These are phyloP conservation scores for Camelina neglecta DNA, from an alignment of 345 rosid species.

Conservation along the genomic window DNA sequence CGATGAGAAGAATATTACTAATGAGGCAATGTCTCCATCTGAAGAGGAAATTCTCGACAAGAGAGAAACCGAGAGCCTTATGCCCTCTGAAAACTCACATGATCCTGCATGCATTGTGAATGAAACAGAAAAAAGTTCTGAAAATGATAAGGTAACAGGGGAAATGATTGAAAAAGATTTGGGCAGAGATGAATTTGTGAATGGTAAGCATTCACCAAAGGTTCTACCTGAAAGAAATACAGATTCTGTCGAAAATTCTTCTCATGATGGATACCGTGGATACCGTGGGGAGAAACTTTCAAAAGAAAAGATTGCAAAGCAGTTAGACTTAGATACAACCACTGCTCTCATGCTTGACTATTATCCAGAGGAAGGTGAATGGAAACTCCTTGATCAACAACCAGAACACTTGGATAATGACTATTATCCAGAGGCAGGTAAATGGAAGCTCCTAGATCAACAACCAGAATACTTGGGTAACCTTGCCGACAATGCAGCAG, in stretches of 20 bases:
- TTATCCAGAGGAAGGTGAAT: constrained; percentile 87
- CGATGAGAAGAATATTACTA: constrained; percentile 38
- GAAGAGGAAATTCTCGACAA: constrained; percentile 37
- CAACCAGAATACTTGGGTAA: constrained; percentile 54
- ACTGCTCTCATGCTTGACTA: constrained; percentile 83
- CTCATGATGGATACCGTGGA: constrained; percentile 41
- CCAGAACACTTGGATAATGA: constrained; percentile 53
- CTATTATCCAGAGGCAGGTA: constrained; percentile 88
- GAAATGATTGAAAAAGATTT: constrained; percentile 39
- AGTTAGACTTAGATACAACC: constrained; percentile 72
- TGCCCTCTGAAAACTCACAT: constrained; percentile 39
- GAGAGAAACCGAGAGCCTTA: constrained; percentile 36
- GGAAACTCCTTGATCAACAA: constrained; percentile 88
- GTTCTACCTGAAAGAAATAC: constrained; percentile 47
- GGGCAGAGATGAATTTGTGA: constrained; percentile 46
- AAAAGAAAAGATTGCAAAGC: constrained; percentile 54
- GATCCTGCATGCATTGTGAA: constrained; percentile 40
- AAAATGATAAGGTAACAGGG: constrained; percentile 32
- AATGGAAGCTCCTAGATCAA: constrained; percentile 88
- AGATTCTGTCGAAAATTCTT: constrained; percentile 46
- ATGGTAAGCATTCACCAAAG: constrained; percentile 46
- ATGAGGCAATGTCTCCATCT: constrained; percentile 13
- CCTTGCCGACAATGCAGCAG: constrained; percentile 42
- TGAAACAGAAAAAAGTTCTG: constrained; percentile 39
- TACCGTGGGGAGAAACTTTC: constrained; percentile 44